Evolutionary conservation across 805 yeast species (phyloP).

Genomic region (Kluyveromyces siamensis): DNA sequence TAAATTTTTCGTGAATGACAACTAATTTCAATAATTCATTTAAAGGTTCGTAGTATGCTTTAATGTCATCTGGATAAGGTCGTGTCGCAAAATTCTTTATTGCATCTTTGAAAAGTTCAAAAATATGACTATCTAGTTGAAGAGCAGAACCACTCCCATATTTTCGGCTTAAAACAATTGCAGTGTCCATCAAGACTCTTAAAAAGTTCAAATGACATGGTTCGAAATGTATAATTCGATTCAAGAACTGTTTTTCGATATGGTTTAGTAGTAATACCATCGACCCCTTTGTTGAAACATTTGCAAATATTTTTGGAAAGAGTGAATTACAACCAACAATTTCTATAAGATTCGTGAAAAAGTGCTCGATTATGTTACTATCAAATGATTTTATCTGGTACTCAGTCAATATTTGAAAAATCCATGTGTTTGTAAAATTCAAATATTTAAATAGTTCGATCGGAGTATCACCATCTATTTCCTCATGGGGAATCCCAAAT

Average conservation of each 20-base stretch:
- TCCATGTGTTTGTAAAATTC: slow-evolving; percentile 26
- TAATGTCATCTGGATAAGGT: slow-evolving; percentile 7
- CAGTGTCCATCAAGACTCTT: slow-evolving; percentile 15
- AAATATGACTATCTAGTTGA: slow-evolving; percentile 9
- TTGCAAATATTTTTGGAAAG: slow-evolving; percentile 21
- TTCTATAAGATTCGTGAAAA: slow-evolving; percentile 16
- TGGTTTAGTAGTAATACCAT: slow-evolving; percentile 12
- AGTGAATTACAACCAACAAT: slow-evolving; percentile 17
- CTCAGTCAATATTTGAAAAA: slow-evolving; percentile 21
- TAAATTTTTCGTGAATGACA: slow-evolving; percentile 22
- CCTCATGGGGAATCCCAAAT: slow-evolving; percentile 6
- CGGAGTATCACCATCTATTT: slow-evolving; percentile 5
- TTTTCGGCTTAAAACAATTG: slow-evolving; percentile 10
- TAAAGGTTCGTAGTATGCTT: background rate
- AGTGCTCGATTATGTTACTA: slow-evolving; percentile 6
- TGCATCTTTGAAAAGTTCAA: slow-evolving; percentile 9
- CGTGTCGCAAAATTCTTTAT: slow-evolving; percentile 7
- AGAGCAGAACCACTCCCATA: background rate
- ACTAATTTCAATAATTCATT: slow-evolving; percentile 16
- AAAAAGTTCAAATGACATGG: slow-evolving; percentile 8
- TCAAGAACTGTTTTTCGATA: slow-evolving; percentile 20
- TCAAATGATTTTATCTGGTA: background rate
- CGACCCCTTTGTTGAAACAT: slow-evolving; percentile 9
- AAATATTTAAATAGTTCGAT: slow-evolving; percentile 11
- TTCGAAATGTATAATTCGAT: slow-evolving; percentile 4